Conservation (phyloP, 1,139 yeast species). For the Zygoascus hellenicus region DNA sequence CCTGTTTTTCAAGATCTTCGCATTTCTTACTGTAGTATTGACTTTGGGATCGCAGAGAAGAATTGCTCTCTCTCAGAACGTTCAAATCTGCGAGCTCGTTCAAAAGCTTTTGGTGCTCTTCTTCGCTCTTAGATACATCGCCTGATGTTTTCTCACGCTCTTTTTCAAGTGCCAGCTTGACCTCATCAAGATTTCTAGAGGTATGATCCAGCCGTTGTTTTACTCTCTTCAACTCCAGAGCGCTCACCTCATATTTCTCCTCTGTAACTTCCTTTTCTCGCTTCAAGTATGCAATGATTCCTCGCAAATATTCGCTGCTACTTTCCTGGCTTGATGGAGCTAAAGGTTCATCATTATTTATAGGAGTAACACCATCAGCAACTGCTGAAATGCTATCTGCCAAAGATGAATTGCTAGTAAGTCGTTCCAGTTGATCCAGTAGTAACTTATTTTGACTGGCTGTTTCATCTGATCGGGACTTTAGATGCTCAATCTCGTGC, state of each 20-base stretch:
- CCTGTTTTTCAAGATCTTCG: slow-evolving; percentile 33
- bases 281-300: slow-evolving; percentile 58
- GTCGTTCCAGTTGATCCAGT: slow-evolving; percentile 60
- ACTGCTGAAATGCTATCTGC: background rate
- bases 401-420: slow-evolving; percentile 9
- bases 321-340: slow-evolving; percentile 2
- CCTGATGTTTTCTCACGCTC: slow-evolving; percentile 40
- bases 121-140: slow-evolving; percentile 31
- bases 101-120: slow-evolving; percentile 48
- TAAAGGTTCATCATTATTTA: slow-evolving; percentile 8
- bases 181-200: slow-evolving; percentile 30
- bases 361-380: slow-evolving; percentile 2
- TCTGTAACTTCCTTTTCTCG: slow-evolving; percentile 74
- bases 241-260: slow-evolving; percentile 47
- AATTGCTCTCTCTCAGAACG: slow-evolving; percentile 68
- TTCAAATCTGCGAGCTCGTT: slow-evolving; percentile 64
- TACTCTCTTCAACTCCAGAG: slow-evolving; percentile 46
- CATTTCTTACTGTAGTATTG: slow-evolving; percentile 31
- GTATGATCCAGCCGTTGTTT: slow-evolving; percentile 36
- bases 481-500: slow-evolving; percentile 47
- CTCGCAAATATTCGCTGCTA: slow-evolving; percentile 42
- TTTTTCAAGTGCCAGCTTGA: slow-evolving; percentile 28
- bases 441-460: slow-evolving; percentile 61
- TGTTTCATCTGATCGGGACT: slow-evolving; percentile 49
- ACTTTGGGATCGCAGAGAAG: slow-evolving; percentile 55